Conservation (phyloP, 768 basidiomycete genomes). For the Termitomyces sp. region DNA sequence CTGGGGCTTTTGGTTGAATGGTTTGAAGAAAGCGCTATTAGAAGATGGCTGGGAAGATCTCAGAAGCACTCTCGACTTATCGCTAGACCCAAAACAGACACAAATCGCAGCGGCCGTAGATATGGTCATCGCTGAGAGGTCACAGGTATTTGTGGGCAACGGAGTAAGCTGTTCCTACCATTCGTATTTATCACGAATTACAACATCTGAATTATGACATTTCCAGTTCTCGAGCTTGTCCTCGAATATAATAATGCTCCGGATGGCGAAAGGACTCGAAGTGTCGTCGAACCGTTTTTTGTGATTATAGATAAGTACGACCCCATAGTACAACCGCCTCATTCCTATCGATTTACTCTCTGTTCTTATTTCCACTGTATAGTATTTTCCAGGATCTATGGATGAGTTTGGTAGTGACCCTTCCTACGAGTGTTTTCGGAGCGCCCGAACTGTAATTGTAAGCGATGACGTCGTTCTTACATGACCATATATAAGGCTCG, state of each 20-base stretch:
- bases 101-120: constrained; percentile 52
- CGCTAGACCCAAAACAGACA: constrained; percentile 41
- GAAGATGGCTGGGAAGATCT: constrained; percentile 51
- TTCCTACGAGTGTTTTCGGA: neutral
- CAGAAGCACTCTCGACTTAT: constrained; percentile 36
- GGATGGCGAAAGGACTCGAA: constrained; percentile 41
- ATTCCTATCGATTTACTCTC: constrained; percentile 3
- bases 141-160: constrained; percentile 60
- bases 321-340: neutral
- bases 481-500: constrained; percentile 1
- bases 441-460: neutral
- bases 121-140: constrained; percentile 56
- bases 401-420: neutral
- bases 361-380: neutral
- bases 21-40: constrained; percentile 32
- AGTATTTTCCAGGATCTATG: neutral
- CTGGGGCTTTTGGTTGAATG: constrained; percentile 38
- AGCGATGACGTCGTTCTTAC: constrained; percentile 13
- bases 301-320: constrained; percentile 20
- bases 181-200: neutral
- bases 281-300: constrained; percentile 37
- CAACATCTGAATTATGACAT: neutral
- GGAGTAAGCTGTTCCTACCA: constrained; percentile 39
- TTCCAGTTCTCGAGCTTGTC: constrained; percentile 46
- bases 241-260: constrained; percentile 46